Percentiles rank a stretch among this genome's conserved stretches.
These are phyloP conservation scores for Rhodamnia argentea DNA, from an alignment of 345 rosid species.

Conservation along the genomic window DNA sequence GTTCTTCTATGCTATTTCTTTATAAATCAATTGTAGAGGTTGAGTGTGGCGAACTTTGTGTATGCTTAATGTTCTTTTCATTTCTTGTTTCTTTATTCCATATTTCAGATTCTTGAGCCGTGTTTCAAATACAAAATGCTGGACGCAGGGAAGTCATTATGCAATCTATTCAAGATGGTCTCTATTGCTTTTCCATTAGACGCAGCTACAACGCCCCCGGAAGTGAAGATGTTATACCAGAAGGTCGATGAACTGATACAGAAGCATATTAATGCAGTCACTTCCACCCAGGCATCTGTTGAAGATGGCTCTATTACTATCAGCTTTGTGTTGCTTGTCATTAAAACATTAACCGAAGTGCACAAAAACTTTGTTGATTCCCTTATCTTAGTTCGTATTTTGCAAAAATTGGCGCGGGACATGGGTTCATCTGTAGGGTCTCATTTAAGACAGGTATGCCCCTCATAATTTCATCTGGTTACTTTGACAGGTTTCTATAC, in stretches of 20 bases:
- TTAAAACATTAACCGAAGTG: constrained; percentile 85
- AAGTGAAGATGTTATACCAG: constrained; percentile 69
- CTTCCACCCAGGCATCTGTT: constrained; percentile 59
- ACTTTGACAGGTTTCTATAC: neutral
- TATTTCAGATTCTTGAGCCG: constrained; percentile 81
- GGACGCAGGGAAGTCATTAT: constrained; percentile 92
- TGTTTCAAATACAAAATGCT: constrained; percentile 92
- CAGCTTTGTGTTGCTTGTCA: constrained; percentile 87
- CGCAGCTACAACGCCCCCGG: constrained; percentile 51
- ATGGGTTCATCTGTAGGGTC: constrained; percentile 82
- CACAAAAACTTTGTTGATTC: constrained; percentile 75
- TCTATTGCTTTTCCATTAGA: constrained; percentile 84
- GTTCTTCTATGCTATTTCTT: neutral
- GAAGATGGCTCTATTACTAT: constrained; percentile 78
- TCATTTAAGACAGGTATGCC: constrained; percentile 75
- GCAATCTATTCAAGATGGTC: constrained; percentile 93
- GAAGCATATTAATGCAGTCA: constrained; percentile 60
- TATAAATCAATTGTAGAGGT: neutral
- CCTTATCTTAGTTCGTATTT: constrained; percentile 60
- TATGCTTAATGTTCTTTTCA: neutral
- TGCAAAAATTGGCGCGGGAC: constrained; percentile 88
- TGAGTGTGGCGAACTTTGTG: neutral
- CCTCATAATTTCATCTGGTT: neutral
- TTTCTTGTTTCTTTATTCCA: constrained; percentile 2
- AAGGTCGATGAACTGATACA: constrained; percentile 87